Percentiles rank a stretch among this genome's conserved stretches.
These are phyloP conservation scores for Skeletonema marinoi DNA, from an alignment of 108 stramenopile species.

Conservation along the genomic window DNA sequence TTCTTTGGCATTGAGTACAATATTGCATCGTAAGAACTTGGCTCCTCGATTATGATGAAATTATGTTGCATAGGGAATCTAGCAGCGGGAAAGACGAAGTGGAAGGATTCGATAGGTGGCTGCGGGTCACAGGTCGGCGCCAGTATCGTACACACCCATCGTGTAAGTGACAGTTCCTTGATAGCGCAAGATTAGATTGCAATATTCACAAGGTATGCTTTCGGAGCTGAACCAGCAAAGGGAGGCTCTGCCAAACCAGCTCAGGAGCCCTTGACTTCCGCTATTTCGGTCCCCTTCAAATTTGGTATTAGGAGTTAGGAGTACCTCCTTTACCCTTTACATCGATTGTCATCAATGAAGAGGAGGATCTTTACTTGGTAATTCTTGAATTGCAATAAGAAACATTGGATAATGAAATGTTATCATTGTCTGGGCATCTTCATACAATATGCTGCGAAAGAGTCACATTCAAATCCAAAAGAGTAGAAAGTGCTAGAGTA, in stretches of 20 bases:
- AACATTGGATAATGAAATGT: no score
- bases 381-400: no score
- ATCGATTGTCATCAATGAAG: no score
- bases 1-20: background rate
- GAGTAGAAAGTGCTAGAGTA: no score
- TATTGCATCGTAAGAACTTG: background rate
- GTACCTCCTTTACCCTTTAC: no score
- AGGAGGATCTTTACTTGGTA: no score
- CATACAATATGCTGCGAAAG: no score
- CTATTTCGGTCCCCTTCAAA: background rate
- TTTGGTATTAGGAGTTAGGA: background rate
- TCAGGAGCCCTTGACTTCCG: background rate
- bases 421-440: no score
- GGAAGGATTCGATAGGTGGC: background rate
- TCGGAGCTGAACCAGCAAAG: no score
- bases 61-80: background rate
- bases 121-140: background rate
- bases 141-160: no score
- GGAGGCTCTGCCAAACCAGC: background rate
- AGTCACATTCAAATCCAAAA: no score
- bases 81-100: background rate
- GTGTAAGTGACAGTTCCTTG: background rate
- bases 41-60: background rate
- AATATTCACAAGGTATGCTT: background rate
- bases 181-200: no score